Base-by-base conservation (phyloP, 768 basidiomycete genomes). In the Suillus decipiens region DNA sequence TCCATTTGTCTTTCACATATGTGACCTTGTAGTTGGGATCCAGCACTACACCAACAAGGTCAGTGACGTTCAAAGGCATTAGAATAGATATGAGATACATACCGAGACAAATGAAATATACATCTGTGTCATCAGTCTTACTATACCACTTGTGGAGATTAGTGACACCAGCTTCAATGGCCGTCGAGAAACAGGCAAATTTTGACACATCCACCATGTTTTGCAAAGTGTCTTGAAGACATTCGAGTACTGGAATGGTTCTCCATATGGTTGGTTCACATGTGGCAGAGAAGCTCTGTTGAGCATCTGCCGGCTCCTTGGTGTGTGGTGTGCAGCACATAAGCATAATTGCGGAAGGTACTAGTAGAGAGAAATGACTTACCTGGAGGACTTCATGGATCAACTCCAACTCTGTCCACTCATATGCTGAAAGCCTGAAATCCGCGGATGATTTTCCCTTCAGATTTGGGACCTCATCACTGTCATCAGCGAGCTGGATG, bases 371-470 rank as follows among this genome's bases (percentile, higher is more conserved):
- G 36, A 37, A 37, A 37, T 10, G 36, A 37, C 2, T 1, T 10
- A 37, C 66, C 66, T 67, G 47, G 22, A 75, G 65, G 34, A 74
- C 70, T 36, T 73, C 71, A 7, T 65, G 60, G 9, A 75, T 71
- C 9, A 73, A 63, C 9, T 63, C 62, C 3, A 76, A 48, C 41
- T 64, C n/a, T 3, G 9, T n/a, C 73, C 76, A 77, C 48, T 77
- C 71, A 2, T 59, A 19, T 1, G 39, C 3, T 5, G 62, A 33
- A 1, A 76, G 64, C 24, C 59, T 61, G 51, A 68, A 75, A 54
- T 73, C 63, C 11, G 59, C 48, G 5, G 14, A 39, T 14, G 5
- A 39, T 10, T 39, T 39, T 1, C 12, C 37, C 37, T 39, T 39
- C 12, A 39, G 14, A 2, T 39, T 28, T 28, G 28, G 28, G 28